A percentile compares a stretch with the other conserved stretches of the same genome.
phyloP scores from a whole-genome alignment of 108 stramenopile genomes.

The Stephanodiscus minutulus region DNA sequence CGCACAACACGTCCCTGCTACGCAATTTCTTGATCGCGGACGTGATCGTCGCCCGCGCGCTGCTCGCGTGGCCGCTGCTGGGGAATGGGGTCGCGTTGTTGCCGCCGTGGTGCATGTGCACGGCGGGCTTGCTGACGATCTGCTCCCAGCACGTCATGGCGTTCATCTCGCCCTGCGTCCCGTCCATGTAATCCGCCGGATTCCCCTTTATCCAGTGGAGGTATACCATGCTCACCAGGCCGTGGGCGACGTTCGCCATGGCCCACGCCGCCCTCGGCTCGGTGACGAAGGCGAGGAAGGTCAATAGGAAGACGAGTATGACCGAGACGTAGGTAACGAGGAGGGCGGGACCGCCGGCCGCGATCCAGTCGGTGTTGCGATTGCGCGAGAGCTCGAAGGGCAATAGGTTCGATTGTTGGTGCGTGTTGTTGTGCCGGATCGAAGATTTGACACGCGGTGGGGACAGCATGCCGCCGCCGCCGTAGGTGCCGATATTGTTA shows the following conservation, averaged over 20 bases:
- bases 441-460: not conserved
- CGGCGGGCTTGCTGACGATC: conserved; percentile 52
- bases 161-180: conserved; percentile 78
- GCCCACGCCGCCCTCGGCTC: conserved; percentile 66
- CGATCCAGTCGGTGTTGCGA: conserved; percentile 55
- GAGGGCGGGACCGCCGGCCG: conserved; percentile 55
- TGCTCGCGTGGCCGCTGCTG: not conserved
- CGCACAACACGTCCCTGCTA: conserved; percentile 53
- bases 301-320: conserved; percentile 57
- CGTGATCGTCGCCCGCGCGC: conserved; percentile 5
- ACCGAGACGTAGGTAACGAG: conserved; percentile 63
- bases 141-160: conserved; percentile 91
- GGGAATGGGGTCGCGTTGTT: not conserved
- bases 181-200: conserved; percentile 69
- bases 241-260: conserved; percentile 68
- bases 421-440: conserved; percentile 10
- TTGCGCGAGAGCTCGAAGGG: conserved; percentile 84
- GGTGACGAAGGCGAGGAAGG: conserved; percentile 56
- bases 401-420: conserved; percentile 51
- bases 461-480: not conserved
- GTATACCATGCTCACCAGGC: conserved; percentile 63
- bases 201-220: conserved; percentile 92
- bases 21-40: conserved; percentile 20
- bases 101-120: conserved; percentile 13
- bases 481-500: not conserved